phyloP scores from a whole-genome alignment of 805 yeast genomes.

The Barnettozyma populi region DNA sequence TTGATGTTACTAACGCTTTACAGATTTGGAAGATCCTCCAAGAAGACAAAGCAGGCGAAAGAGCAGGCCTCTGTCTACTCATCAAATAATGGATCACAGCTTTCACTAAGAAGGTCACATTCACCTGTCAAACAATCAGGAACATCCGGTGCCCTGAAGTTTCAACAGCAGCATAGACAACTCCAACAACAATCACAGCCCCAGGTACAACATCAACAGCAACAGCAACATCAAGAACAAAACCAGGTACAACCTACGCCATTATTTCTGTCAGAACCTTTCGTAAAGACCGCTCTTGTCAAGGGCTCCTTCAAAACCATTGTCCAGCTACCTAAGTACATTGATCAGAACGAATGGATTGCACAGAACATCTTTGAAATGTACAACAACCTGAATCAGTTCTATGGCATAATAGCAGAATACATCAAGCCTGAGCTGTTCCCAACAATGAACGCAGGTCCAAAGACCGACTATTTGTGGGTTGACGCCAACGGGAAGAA shows the following conservation, averaged over 20 bases:
- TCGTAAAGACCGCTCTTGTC: slow-evolving; percentile 87
- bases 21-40: slow-evolving; percentile 52
- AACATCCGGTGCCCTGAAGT: slow-evolving; percentile 21
- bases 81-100: slow-evolving; percentile 40
- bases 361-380: slow-evolving; percentile 89
- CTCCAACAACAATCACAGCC: slow-evolving; percentile 19
- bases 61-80: slow-evolving; percentile 29
- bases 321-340: slow-evolving; percentile 91
- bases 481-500: slow-evolving; percentile 76
- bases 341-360: slow-evolving; percentile 92
- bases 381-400: slow-evolving; percentile 78
- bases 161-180: slow-evolving; percentile 22
- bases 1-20: slow-evolving; percentile 26
- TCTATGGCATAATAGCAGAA: slow-evolving; percentile 86
- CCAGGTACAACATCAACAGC: slow-evolving; percentile 17
- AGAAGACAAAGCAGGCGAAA: slow-evolving; percentile 37
- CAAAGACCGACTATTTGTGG: slow-evolving; percentile 88
- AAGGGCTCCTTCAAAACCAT: slow-evolving; percentile 96
- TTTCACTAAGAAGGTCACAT: slow-evolving; percentile 42
- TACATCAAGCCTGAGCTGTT: slow-evolving; percentile 85
- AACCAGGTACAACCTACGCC: slow-evolving; percentile 22
- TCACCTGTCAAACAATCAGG: slow-evolving; percentile 31
- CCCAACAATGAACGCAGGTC: slow-evolving; percentile 96
- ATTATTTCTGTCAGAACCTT: slow-evolving; percentile 85
- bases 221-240: slow-evolving; percentile 16